Conservation (phyloP, 441 rosid species). For the Arabidopsis hybrid region DNA sequence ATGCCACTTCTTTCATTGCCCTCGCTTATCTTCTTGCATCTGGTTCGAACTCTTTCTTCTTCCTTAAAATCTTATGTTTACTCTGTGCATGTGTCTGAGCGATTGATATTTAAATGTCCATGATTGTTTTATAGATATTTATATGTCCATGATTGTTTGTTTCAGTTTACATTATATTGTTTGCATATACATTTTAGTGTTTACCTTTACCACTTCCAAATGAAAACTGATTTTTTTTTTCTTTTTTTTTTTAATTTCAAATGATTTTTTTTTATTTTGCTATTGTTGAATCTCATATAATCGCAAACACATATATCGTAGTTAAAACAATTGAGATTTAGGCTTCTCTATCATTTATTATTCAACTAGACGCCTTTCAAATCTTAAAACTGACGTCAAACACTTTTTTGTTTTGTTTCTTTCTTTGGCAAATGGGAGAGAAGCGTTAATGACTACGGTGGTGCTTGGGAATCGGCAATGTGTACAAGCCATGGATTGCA, state of each 20-base stretch:
- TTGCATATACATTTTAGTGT: too few relatives aligned
- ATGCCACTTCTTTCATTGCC: neutral
- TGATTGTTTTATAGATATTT: neutral
- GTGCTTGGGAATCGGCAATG: neutral
- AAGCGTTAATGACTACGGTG: neutral
- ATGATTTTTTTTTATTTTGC: too few relatives aligned
- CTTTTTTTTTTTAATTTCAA: too few relatives aligned
- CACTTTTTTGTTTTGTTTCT: neutral
- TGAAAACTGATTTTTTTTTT: too few relatives aligned
- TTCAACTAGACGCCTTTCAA: too few relatives aligned
- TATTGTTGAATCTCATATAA: too few relatives aligned
- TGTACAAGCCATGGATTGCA: slow-evolving; percentile 1
- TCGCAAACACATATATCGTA: too few relatives aligned
- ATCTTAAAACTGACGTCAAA: neutral
- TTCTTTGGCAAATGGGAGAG: neutral
- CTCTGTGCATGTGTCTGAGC: neutral
- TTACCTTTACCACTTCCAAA: too few relatives aligned
- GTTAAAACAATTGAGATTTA: too few relatives aligned
- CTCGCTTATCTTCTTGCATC: slow-evolving; percentile 13
- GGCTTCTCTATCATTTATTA: too few relatives aligned
- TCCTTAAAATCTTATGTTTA: neutral
- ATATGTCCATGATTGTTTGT: neutral
- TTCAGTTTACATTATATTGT: neutral
- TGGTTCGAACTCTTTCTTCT: neutral
- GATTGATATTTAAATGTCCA: neutral